Conservation (phyloP, 352 stramenopile genomes). For the Phytophthora citrophthora region DNA sequence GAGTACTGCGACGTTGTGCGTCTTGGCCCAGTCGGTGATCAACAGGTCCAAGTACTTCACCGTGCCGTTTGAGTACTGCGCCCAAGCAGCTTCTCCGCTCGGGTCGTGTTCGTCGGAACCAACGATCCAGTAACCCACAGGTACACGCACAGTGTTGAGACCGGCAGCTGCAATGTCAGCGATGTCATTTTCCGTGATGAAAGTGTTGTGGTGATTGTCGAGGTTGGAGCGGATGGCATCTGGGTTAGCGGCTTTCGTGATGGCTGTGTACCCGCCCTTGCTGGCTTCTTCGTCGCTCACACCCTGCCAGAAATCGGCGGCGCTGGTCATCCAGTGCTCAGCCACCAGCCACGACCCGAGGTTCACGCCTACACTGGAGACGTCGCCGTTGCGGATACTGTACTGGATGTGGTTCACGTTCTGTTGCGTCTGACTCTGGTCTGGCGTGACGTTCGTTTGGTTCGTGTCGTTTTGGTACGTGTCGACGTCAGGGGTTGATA, state of each 20-base stretch:
- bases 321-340: slow-evolving; percentile 80
- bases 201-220: slow-evolving; percentile 61
- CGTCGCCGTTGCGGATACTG: slow-evolving; percentile 59
- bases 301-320: slow-evolving; percentile 60
- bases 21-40: slow-evolving; percentile 49
- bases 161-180: slow-evolving; percentile 53
- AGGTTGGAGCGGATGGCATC: slow-evolving; percentile 48
- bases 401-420: slow-evolving; percentile 58
- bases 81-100: slow-evolving; percentile 41
- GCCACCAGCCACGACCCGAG: slow-evolving; percentile 76
- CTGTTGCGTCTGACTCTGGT: slow-evolving; percentile 11
- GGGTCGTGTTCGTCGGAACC: slow-evolving; percentile 65
- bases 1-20: slow-evolving; percentile 62
- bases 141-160: slow-evolving; percentile 82
- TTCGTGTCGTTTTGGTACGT: slow-evolving; percentile 7
- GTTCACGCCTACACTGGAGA: slow-evolving; percentile 66
- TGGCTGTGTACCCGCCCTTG: slow-evolving; percentile 70
- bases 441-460: background rate
- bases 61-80: slow-evolving; percentile 44
- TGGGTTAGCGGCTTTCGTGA: slow-evolving; percentile 42
- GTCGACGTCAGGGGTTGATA: slow-evolving; percentile 8
- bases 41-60: slow-evolving; percentile 59
- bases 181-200: slow-evolving; percentile 79
- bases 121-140: slow-evolving; percentile 83
- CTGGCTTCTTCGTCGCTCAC: slow-evolving; percentile 38